Evolutionary conservation across 345 rosid species (phyloP).

Genomic region (Camelina hispida): DNA sequence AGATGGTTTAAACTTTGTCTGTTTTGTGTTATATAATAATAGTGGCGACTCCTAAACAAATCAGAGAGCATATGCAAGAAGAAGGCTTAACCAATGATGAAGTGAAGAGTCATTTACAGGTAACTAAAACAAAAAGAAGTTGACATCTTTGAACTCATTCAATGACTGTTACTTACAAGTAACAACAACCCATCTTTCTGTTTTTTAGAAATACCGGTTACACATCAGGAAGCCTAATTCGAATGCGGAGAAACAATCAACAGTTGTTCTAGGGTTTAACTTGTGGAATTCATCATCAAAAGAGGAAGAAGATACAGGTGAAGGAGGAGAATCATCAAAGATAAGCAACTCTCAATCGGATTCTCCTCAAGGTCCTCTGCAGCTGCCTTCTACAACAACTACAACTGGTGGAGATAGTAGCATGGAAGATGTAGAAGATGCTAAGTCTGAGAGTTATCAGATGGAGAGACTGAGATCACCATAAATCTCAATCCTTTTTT

Average conservation of each 20-base stretch:
- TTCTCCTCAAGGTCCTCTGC: slow-evolving; percentile 89
- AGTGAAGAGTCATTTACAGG: slow-evolving; percentile 99
- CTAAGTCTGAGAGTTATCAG: slow-evolving; percentile 64
- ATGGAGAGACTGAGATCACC: slow-evolving; percentile 52
- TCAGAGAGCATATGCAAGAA: slow-evolving; percentile 92
- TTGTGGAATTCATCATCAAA: slow-evolving; percentile 65
- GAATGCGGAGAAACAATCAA: slow-evolving; percentile 54
- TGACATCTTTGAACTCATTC: slow-evolving; percentile 2
- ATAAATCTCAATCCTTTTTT: slow-evolving; percentile 55
- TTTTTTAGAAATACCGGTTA: slow-evolving; percentile 77
- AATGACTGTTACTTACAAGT: not conserved
- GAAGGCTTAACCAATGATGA: slow-evolving; percentile 96
- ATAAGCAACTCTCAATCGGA: slow-evolving; percentile 61
- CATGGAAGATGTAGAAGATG: slow-evolving; percentile 80
- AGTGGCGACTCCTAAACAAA: slow-evolving; percentile 99
- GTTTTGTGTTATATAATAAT: slow-evolving; percentile 36
- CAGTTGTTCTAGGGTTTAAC: slow-evolving; percentile 58
- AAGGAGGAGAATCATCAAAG: slow-evolving; percentile 57
- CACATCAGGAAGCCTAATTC: slow-evolving; percentile 60
- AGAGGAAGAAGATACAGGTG: slow-evolving; percentile 38
- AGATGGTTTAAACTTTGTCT: slow-evolving; percentile 18
- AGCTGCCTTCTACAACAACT: slow-evolving; percentile 46
- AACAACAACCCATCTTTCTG: slow-evolving; percentile 22
- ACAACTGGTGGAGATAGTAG: slow-evolving; percentile 67
- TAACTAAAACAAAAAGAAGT: slow-evolving; percentile 19